A percentile compares a stretch with the other conserved stretches of the same genome.
Evolutionary conservation across 23 red algal species (phyloP).

Genomic region (Gracilariopsis chorda): DNA sequence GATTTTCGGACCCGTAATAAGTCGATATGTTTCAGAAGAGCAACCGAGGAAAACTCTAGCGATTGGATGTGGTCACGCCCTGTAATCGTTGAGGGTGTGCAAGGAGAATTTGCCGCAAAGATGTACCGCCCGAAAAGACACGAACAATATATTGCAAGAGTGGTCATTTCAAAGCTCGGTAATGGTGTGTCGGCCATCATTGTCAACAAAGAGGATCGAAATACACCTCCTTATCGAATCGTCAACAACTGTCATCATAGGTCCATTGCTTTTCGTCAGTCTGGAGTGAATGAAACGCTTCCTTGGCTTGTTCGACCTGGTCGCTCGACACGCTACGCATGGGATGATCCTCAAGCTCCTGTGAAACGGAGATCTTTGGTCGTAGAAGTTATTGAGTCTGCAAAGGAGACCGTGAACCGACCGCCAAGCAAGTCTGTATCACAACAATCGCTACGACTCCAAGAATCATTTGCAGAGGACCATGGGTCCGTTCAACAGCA

Average conservation of each 20-base stretch:
- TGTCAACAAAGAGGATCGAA: constrained; percentile 75
- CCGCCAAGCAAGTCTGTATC: not conserved
- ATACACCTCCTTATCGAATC: constrained; percentile 82
- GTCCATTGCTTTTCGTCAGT: constrained; percentile 88
- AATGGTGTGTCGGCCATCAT: constrained; percentile 59
- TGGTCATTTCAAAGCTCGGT: constrained; percentile 44
- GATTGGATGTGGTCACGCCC: constrained; percentile 86
- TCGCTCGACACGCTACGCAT: constrained; percentile 78
- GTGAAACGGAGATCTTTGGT: constrained; percentile 64
- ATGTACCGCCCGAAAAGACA: constrained; percentile 87
- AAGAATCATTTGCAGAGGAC: not conserved
- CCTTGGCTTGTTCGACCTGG: constrained; percentile 89
- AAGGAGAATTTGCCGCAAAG: constrained; percentile 84
- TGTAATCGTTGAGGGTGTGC: constrained; percentile 54
- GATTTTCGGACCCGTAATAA: constrained; percentile 57
- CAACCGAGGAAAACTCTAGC: constrained; percentile 43
- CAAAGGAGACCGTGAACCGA: not conserved
- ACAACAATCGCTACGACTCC: not conserved
- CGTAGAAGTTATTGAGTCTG: constrained; percentile 52
- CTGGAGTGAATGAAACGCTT: constrained; percentile 76
- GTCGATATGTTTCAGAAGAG: constrained; percentile 62
- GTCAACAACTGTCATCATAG: constrained; percentile 68
- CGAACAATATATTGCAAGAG: constrained; percentile 88
- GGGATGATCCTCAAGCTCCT: constrained; percentile 88
- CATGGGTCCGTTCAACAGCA: not conserved